Base-by-base conservation (phyloP, 305 asterid species). In the Ilex paraguariensis region DNA sequence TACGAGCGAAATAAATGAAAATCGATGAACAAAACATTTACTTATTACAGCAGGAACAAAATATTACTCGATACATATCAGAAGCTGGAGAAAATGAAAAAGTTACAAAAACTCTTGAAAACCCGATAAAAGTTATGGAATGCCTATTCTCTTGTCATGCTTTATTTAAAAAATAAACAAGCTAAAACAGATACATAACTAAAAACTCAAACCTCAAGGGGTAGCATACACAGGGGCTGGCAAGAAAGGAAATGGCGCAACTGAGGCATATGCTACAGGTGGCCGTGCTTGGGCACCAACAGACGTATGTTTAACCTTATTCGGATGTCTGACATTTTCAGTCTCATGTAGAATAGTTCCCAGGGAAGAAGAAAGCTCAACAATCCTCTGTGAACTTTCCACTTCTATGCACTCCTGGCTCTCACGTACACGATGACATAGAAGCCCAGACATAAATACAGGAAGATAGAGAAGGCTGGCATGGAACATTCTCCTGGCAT, bases 381-480 rank as follows among this genome's bases (percentile, higher is more conserved):
- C 48, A 52, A 64, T 45, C 56, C 46, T 75, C 53, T 64, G 57
- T 4, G 73, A 52, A 60, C 66, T 79, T 39, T 75, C 79, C 48
- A 57, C 32, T 14, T 76, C 67, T 64, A 62, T 31, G 63, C 71
- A 46, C 65, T 73, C 90, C 74, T 87, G 78, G 21, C 16, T 68
- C 40, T 78, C 81, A 54, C 75, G 51, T 61, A 67, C 60, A 7
- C 95, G 95, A 62, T 93, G 99, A 66, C 86, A 57, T 46, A 90
- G 74, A 63, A 93, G 96, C 17, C 99, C 99, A n/a, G 96, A 84
- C 99, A 93, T 93, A 68, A 93, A 93, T 54, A 90, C 97, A 2
- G 99, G 97, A 49, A 90, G 96, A 73, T 93, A 93, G 8, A 93
- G 86, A 51, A 93, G 95, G 85, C 97, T 93, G 48, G 93, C 95